Evolutionary conservation across 75 land plant genomes (phyloP).

Genomic region (Picea sitchensis): DNA sequence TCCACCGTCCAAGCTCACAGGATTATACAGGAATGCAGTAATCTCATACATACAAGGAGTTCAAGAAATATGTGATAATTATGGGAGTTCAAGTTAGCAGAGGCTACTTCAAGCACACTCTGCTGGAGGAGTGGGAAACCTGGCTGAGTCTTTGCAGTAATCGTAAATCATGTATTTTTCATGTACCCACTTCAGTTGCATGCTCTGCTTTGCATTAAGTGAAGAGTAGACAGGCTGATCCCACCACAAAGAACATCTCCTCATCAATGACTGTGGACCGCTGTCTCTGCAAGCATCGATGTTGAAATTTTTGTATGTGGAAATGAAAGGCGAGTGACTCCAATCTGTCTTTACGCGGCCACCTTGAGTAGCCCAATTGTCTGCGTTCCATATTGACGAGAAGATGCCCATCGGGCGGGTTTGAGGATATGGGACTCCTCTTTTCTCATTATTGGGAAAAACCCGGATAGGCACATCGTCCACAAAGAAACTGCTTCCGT

Average conservation of each 20-base stretch:
- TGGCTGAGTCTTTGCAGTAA: constrained; percentile 47
- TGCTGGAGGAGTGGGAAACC: constrained; percentile 44
- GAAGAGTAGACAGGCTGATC: constrained; percentile 32
- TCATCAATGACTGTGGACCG: background rate
- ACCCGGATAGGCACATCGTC: constrained; percentile 26
- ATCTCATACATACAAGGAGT: too few species aligned
- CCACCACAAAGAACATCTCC: constrained; percentile 51
- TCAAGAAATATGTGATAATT: too few species aligned
- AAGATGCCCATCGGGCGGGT: constrained; percentile 30
- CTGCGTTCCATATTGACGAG: constrained; percentile 58
- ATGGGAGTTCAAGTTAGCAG: too few species aligned
- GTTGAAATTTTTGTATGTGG: constrained; percentile 49
- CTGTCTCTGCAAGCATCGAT: constrained; percentile 50
- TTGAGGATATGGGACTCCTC: constrained; percentile 29
- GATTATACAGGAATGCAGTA: too few species aligned
- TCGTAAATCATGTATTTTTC: constrained; percentile 58
- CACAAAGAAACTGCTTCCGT: too few species aligned
- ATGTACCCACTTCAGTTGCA: constrained; percentile 59
- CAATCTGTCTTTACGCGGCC: constrained; percentile 69
- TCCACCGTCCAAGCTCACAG: too few species aligned
- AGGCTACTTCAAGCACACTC: constrained; percentile 26
- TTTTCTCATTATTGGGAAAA: constrained; percentile 28
- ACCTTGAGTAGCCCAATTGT: constrained; percentile 83
- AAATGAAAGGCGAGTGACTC: constrained; percentile 62
- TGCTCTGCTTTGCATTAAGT: constrained; percentile 53